Evolutionary conservation across 192 early-diverging fungal genomes (phyloP), one percentile per base, ranked within the genome.

Genomic region (Entomortierella chlamydospora): DNA sequence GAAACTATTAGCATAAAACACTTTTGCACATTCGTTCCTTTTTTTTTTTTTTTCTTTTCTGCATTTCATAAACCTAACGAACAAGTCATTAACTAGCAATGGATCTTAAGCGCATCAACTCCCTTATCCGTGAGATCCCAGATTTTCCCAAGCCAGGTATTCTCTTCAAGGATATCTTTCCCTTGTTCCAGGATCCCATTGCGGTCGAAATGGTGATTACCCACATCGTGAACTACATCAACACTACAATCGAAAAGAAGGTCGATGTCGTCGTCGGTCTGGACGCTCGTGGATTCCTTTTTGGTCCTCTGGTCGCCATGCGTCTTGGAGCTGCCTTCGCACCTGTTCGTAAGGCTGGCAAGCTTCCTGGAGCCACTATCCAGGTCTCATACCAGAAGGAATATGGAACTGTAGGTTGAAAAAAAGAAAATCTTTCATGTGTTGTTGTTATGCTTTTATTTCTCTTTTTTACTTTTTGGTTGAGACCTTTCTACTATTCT

Each of bases 271-370:
- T 99, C 70, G 93, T 97, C 53, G 98, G 97, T 50, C 87, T 99
- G 22, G 98, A 99, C 76, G 95, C 98, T 7, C 96, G 98, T 82
- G 98, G 98, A 17, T 99, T 99, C 86, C 87, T 99, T 50, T 91
- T 99, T 39, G 96, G 97, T 8, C 96, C 98, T 18, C 82, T 94
- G 82, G 87, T 99, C 45, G 97, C 97, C 33, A 83, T 90, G 69
- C 91, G 93, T 81, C 86, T 99, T 20, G 91, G 91, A 51, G 92
- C 92, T 67, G 89, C 93, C 25, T 99, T 99, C 86, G 97, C 90
- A 0, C 98, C 98, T 39, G 93, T 98, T 51, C 90, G 98, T 58
- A 99, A 99, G 88, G 85, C 91, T 33, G 98, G 98, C 29, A 99
- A 99, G 86, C 90, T 98, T 34, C 97, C 98, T 1, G 96, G 96